phyloP scores from a whole-genome alignment of 768 basidiomycete genomes.

The Xerocomellus chrysenteron region DNA sequence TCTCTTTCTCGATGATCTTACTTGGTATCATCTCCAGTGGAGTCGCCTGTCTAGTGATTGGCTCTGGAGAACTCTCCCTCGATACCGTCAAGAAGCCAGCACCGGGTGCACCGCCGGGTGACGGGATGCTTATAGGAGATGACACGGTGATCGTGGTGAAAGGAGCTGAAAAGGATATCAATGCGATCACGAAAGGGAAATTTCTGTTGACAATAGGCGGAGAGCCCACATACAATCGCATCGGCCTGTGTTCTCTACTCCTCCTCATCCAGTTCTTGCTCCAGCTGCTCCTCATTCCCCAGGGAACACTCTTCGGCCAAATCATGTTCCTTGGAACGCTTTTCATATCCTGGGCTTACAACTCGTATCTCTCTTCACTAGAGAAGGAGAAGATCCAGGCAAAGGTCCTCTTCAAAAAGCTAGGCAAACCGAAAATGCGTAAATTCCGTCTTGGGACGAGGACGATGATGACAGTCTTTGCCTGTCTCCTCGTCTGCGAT shows the following conservation, averaged over 20 bases:
- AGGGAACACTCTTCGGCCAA: slow-evolving; percentile 35
- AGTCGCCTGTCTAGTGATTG: slow-evolving; percentile 28
- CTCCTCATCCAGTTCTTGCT: slow-evolving; percentile 34
- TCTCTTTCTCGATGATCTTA: slow-evolving; percentile 31
- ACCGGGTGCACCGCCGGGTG: slow-evolving; percentile 27
- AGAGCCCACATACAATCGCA: slow-evolving; percentile 9
- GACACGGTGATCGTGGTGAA: slow-evolving; percentile 30
- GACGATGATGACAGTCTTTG: slow-evolving; percentile 25
- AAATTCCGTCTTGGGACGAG: slow-evolving; percentile 26
- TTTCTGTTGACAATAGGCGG: slow-evolving; percentile 24
- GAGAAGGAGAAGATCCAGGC: slow-evolving; percentile 35
- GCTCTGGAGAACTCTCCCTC: slow-evolving; percentile 27
- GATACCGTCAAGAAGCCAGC: slow-evolving; percentile 20
- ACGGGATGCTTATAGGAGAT: slow-evolving; percentile 30
- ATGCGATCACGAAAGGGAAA: slow-evolving; percentile 32
- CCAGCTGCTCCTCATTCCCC: slow-evolving; percentile 37
- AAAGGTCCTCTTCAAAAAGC: slow-evolving; percentile 15
- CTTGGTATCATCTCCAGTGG: slow-evolving; percentile 36
- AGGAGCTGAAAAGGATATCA: slow-evolving; percentile 33
- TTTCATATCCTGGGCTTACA: slow-evolving; percentile 36
- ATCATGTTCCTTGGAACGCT: slow-evolving; percentile 34
- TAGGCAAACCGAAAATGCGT: slow-evolving; percentile 11
- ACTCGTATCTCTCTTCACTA: slow-evolving; percentile 37
- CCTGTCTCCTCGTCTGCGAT: slow-evolving; percentile 24
- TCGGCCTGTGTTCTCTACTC: slow-evolving; percentile 33